Evolutionary conservation across 441 rosid genomes (phyloP), one percentile per base, ranked within the genome.

Genomic region (Macaranga tanarius): DNA sequence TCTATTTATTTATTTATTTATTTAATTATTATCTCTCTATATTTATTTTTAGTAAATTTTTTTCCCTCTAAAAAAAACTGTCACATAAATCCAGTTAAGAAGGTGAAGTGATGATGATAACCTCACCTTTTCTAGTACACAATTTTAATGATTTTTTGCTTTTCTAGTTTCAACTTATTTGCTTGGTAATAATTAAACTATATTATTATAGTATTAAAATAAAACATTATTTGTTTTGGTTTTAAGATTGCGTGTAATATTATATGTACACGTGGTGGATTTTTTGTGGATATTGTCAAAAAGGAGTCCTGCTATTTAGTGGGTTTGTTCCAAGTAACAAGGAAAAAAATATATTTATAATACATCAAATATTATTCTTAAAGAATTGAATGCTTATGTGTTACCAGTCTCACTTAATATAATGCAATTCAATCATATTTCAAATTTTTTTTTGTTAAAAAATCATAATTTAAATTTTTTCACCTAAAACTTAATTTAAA

Each of bases 231-330:
- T 15, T 47, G 26, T 23, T 55, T 2, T 11, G 51, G 17, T 16
- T 38, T 7, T 1, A 57, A 40, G 54, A 2, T 48, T 16, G 26
- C 48, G 7, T 19, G 61, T 25, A 23, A 4, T 56, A 10, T 6
- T 12, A 11, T 25, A 10, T 17, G 1, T 3, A 60, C 75, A 77
- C 84, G 79, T 80, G 83, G 54, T 42, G 44, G 8, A 15, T 22
- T 63, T 1, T 16, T 8, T 16, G 6, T 62, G 73, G 52, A 60
- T 57, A 16, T 22, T 31, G 57, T 42, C 65, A 62, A 64, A 64
- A 61, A 2, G 2, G 15, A 19, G 64, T 62, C 44, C 51, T 25
- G 11, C 23, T n/a, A 15, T 48, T 26, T 25, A n/a, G 58, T 34
- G 38, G 38, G 38, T 34, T 59, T n/a, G 22, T 10, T 72, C 75